Base-by-base conservation (phyloP, 192 early-diverging fungal genomes). In the Backusella mclennaniae region DNA sequence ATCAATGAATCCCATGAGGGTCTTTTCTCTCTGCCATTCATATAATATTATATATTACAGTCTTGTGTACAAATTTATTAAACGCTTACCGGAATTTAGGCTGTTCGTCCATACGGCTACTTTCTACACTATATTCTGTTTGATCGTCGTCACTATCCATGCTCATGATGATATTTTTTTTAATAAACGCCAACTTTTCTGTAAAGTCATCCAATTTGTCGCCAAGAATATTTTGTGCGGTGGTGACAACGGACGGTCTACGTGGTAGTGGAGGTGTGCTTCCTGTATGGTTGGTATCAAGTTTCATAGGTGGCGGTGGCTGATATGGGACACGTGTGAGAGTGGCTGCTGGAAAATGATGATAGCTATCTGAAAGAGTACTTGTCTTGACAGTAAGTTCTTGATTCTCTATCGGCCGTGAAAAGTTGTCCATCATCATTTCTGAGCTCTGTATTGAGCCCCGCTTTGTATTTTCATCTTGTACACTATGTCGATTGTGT, bases 151-250 rank as follows among this genome's bases (percentile, higher is more conserved):
- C 80, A 35, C 74, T 73, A 38, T 82, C 75, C 49, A 84, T 31
- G 33, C 78, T 77, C 82, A 83, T 83, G 9, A 83, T 80, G 14
- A 82, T 82, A 17, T 79, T 83, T 53, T 83, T 83, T 39, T 74
- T 73, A 23, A 83, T 83, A 41, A 74, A 83, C 0, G 82, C 78
- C 26, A 83, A 33, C 7, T 83, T 83, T 33, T 80, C 82, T 56
- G 78, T 83, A 42, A 83, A 73, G 19, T 83, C 78, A 46, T 83
- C 82, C 2, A 83, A 35, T 69, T 77, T 79, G 38, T 83, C 82
- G 2, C 80, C 80, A 2, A 82, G 66, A 6, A 78, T 56, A 15
- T 73, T 66, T 19, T 81, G 80, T n/a, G 80, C 80, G 7, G 76
- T 76, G 12, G 76, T 46, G 17, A 77, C 76, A 14, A 82, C 76